phyloP scores from a whole-genome alignment of 2,329 filamentous ascomycete species.

The Xylaria sp. region DNA sequence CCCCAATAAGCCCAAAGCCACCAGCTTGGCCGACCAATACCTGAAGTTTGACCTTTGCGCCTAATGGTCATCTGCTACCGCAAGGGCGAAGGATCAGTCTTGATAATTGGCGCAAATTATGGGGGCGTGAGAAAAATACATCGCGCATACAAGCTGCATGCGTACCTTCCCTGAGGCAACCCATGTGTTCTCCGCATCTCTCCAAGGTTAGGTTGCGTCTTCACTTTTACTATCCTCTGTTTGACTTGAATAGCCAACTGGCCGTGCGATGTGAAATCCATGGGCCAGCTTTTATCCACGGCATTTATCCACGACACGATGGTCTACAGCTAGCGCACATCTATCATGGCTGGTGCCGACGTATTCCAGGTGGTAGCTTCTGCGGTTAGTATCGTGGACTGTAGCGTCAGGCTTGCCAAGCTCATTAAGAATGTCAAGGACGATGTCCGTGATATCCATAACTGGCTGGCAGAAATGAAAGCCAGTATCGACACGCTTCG shows the following conservation, averaged over 20 bases:
- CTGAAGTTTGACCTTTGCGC: not conserved
- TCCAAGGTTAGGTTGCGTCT: not conserved
- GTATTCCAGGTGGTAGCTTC: slow-evolving; percentile 6
- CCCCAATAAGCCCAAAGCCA: not conserved
- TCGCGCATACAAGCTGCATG: not conserved
- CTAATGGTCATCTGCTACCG: not conserved
- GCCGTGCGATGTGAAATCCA: not conserved
- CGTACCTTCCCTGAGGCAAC: not conserved
- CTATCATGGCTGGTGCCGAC: not conserved
- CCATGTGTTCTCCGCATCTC: not conserved
- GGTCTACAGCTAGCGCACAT: not conserved
- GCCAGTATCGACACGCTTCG: not conserved
- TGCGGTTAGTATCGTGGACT: slow-evolving; percentile 11
- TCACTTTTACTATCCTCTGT: not conserved
- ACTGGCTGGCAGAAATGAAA: not conserved
- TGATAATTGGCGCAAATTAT: too few species aligned
- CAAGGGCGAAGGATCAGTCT: too few species aligned
- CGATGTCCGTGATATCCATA: slow-evolving; percentile 1
- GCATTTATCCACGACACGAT: not conserved
- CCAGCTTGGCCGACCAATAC: not conserved
- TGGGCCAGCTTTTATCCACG: not conserved
- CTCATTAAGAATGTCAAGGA: slow-evolving; percentile 3
- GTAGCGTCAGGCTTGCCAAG: slow-evolving; percentile 1
- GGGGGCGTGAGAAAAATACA: too few species aligned
- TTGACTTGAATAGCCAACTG: not conserved